These are phyloP conservation scores for Penicillium sp. DNA, from an alignment of 2,329 filamentous ascomycete genomes.

Conservation along the genomic window DNA sequence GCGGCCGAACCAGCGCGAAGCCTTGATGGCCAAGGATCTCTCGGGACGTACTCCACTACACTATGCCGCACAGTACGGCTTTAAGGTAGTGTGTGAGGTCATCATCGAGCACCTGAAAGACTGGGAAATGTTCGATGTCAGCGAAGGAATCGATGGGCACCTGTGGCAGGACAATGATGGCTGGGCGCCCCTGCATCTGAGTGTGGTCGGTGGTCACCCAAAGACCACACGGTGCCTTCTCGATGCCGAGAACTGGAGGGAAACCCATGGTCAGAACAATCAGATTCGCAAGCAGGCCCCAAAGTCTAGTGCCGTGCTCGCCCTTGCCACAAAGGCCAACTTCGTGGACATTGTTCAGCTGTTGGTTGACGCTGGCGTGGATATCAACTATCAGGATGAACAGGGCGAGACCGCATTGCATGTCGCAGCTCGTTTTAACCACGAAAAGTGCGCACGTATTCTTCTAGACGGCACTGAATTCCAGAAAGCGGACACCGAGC, in stretches of 20 bases:
- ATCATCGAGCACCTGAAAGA: constrained; percentile 83
- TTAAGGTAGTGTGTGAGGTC: constrained; percentile 81
- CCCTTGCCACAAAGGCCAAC: constrained; percentile 81
- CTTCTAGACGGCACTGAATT: constrained; percentile 63
- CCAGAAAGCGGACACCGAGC: constrained; percentile 69
- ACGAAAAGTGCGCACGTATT: constrained; percentile 70
- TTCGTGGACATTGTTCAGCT: constrained; percentile 78
- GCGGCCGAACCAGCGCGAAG: constrained; percentile 58
- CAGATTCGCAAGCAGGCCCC: constrained; percentile 63
- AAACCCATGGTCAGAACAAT: constrained; percentile 49
- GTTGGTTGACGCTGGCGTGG: constrained; percentile 80
- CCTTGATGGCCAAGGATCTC: constrained; percentile 64
- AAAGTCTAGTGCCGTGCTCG: constrained; percentile 80
- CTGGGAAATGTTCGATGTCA: constrained; percentile 81
- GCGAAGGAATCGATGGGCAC: constrained; percentile 76
- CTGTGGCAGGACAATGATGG: constrained; percentile 92
- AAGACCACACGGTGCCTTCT: constrained; percentile 77
- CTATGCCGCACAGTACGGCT: constrained; percentile 91
- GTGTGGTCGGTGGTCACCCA: constrained; percentile 84
- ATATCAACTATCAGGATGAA: constrained; percentile 89
- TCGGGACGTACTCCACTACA: constrained; percentile 83
- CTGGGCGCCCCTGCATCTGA: constrained; percentile 82
- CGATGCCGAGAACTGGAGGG: constrained; percentile 62
- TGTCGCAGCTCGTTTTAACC: constrained; percentile 81
- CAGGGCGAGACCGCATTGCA: constrained; percentile 88